Percentiles rank a stretch among this genome's conserved stretches.
Conservation (phyloP, 2,329 filamentous ascomycete species). For the Venturia asperata region DNA sequence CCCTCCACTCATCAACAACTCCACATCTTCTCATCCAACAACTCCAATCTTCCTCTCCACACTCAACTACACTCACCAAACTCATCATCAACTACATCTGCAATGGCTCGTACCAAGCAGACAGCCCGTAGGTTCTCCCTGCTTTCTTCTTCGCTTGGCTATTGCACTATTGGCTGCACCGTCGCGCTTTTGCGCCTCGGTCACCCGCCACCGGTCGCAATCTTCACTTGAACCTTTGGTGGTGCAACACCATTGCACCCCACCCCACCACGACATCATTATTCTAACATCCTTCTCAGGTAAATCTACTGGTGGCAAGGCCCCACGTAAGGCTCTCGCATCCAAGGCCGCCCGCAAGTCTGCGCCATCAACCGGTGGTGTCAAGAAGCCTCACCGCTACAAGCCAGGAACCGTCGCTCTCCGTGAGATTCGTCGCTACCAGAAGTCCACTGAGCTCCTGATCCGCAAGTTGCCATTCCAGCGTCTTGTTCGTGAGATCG, state of each 20-base stretch:
- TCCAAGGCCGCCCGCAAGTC: constrained; percentile 99
- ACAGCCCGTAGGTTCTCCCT: constrained; percentile 45
- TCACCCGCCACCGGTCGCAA: constrained; percentile 17
- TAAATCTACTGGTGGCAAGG: constrained; percentile 70
- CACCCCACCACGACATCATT: constrained; percentile 13
- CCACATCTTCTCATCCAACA: constrained; percentile 27
- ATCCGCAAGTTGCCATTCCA: constrained; percentile 75
- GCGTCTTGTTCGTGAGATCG: constrained; percentile 71
- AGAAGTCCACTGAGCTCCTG: constrained; percentile 81
- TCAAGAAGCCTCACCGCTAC: constrained; percentile 51
- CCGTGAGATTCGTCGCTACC: constrained; percentile 85
- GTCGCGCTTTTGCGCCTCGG: constrained; percentile 6
- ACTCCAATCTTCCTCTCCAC: constrained; percentile 29
- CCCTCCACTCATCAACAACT: constrained; percentile 25
- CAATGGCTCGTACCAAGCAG: constrained; percentile 51
- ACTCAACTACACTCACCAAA: constrained; percentile 27
- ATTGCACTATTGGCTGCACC: constrained; percentile 20
- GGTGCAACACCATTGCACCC: constrained; percentile 22
- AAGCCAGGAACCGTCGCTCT: constrained; percentile 73
- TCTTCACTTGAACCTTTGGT: constrained; percentile 21
- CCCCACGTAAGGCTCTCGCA: constrained; percentile 88
- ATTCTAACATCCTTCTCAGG: constrained; percentile 37
- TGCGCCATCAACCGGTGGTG: constrained; percentile 81
- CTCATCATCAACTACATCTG: constrained; percentile 21
- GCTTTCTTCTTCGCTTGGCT: constrained; percentile 22